These are phyloP conservation scores for Rhynchospora pubera DNA, from an alignment of 176 grass and related monocot species.

Conservation along the genomic window DNA sequence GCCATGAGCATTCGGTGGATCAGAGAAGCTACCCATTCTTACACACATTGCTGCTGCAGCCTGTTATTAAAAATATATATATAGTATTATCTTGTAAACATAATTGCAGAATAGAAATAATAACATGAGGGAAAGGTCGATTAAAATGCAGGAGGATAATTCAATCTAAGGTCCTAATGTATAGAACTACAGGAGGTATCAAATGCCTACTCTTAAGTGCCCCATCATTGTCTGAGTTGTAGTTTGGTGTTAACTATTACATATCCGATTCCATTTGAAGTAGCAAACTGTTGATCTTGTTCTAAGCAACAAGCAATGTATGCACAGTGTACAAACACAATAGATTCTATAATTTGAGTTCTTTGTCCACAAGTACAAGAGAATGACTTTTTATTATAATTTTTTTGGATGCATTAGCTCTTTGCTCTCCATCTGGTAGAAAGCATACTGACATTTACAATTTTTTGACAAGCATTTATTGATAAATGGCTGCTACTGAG, in stretches of 20 bases:
- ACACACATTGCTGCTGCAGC: constrained; percentile 93
- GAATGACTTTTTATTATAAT: not conserved
- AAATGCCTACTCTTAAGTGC: not conserved
- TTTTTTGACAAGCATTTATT: not conserved
- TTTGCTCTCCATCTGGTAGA: not conserved
- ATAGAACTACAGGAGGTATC: not conserved
- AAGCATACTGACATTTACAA: not conserved
- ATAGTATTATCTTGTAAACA: not conserved
- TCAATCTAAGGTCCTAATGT: not conserved
- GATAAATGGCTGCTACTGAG: not conserved
- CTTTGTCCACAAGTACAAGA: not conserved
- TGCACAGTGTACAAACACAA: not conserved
- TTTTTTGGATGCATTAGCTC: not conserved
- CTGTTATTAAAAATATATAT: constrained; percentile 28
- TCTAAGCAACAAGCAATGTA: not conserved
- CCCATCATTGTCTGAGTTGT: not conserved
- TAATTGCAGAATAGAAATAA: not conserved
- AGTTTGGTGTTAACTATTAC: not conserved
- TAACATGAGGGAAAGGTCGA: not conserved
- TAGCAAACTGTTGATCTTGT: not conserved
- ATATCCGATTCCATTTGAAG: not conserved
- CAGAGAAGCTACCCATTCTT: constrained; percentile 81
- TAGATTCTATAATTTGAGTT: not conserved
- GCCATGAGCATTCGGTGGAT: constrained; percentile 72
- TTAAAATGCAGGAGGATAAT: not conserved